Base-by-base conservation (phyloP, 495 filamentous ascomycete genomes). In the Cenococcum geophilum region DNA sequence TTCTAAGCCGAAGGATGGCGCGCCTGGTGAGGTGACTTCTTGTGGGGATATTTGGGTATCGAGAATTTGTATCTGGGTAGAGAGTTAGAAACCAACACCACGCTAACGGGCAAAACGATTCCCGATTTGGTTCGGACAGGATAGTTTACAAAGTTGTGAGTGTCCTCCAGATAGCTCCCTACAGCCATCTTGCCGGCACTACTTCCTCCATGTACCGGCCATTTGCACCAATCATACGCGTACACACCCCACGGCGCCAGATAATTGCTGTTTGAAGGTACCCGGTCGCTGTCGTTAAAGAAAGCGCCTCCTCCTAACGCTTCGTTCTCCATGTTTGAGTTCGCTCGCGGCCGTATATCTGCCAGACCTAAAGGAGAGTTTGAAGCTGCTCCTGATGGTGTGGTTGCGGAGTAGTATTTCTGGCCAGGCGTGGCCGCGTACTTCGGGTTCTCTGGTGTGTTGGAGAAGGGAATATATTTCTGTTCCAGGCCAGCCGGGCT, bases 201-300 rank as follows among this genome's bases (percentile, higher is more conserved):
- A 47, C 63, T 63, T 57, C 89, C 90, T 55, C 85, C 76, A 34
- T 82, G 82, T 1, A 92, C 83, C n/a, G 86, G 82, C 95, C 95
- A 99, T 75, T 97, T 97, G 74, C 93, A 99, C 95, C 95, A 99
- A 77, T 99, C 95, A 63, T 95, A 89, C 9, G 95, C 92, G 73
- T 96, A 97, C 42, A 95, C 86, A 40, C 89, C 86, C 89, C 93
- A 99, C 1, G 91, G 91, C 5, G 92, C 92, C 64, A 97, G 77
- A 73, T 97, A 97, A 67, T 92, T 96, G 76, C 91, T 86, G 67
- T 87, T 89, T 8, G 80, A 81, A 0, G 84, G 78, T 5, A 82
- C 70, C 16, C 59, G 57, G 37, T 80, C 76, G 20, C 69, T 75
- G 40, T 84, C 82, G 27, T 52, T 64, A 48, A 64, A 79, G 6